These are phyloP conservation scores for Eimeria zaria DNA, from an alignment of 169 alveolate genomes.

Conservation along the genomic window DNA sequence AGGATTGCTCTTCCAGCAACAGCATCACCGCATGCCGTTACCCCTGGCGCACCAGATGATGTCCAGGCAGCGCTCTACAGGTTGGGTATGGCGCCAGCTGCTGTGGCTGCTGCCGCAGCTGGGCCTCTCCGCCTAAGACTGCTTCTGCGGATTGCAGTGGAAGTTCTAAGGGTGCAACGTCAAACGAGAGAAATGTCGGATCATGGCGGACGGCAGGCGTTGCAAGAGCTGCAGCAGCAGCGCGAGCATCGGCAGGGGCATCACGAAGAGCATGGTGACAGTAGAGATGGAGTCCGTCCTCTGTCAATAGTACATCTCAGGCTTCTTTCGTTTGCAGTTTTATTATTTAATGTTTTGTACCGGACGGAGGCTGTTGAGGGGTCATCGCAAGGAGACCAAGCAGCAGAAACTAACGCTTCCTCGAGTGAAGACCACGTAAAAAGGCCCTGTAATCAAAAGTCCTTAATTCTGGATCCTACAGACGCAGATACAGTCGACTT, in stretches of 20 bases:
- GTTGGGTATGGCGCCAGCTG: slow-evolving; percentile 59
- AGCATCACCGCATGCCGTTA: slow-evolving; percentile 4
- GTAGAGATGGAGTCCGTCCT: neutral
- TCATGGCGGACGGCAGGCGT: neutral
- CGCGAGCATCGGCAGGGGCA: neutral
- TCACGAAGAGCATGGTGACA: neutral
- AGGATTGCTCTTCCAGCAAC: neutral
- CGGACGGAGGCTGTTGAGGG: neutral
- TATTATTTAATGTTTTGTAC: neutral
- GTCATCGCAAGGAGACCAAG: neutral
- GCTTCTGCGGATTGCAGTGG: slow-evolving; percentile 40
- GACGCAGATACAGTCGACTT: slow-evolving; percentile 60
- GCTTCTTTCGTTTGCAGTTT: slow-evolving; percentile 21
- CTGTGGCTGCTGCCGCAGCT: slow-evolving; percentile 68
- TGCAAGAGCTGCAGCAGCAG: slow-evolving; percentile 15
- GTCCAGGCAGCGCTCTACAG: slow-evolving; percentile 1
- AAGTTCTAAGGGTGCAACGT: neutral
- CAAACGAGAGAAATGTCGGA: neutral
- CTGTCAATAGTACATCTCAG: slow-evolving; percentile 14
- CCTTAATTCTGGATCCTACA: slow-evolving; percentile 1
- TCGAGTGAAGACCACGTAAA: neutral
- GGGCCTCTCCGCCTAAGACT: slow-evolving; percentile 23
- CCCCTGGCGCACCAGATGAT: neutral
- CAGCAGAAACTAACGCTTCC: neutral
- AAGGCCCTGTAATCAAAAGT: neutral